Conservation (phyloP, 805 yeast species). For the Suhomyces emberorum region DNA sequence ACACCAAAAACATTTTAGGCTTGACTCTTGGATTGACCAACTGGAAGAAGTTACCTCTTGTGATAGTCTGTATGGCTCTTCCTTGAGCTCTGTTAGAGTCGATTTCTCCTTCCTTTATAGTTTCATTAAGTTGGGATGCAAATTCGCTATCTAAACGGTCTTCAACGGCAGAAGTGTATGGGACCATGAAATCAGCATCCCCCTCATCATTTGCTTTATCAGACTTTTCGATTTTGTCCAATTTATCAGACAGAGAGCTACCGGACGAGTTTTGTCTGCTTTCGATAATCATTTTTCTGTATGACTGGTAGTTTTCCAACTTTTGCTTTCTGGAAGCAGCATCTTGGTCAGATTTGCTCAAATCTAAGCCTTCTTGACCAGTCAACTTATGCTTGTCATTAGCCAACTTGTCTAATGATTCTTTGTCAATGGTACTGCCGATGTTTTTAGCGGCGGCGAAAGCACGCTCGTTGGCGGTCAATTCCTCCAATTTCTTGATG, state of each 20-base stretch:
- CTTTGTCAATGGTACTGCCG: slow-evolving; percentile 35
- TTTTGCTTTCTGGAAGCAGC: slow-evolving; percentile 47
- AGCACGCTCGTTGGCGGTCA: slow-evolving; percentile 58
- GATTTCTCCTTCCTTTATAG: slow-evolving; percentile 52
- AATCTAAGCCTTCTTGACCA: slow-evolving; percentile 43
- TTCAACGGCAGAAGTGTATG: slow-evolving; percentile 66
- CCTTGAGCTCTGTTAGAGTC: slow-evolving; percentile 51
- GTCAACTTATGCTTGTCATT: slow-evolving; percentile 39
- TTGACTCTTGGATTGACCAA: slow-evolving; percentile 41
- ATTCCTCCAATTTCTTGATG: slow-evolving; percentile 50
- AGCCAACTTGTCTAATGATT: slow-evolving; percentile 28
- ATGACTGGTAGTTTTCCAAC: slow-evolving; percentile 54
- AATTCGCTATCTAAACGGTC: slow-evolving; percentile 60
- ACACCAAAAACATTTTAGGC: slow-evolving; percentile 65
- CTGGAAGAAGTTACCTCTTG: slow-evolving; percentile 64
- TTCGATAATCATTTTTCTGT: slow-evolving; percentile 57
- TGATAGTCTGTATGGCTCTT: slow-evolving; percentile 65
- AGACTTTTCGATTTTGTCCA: not conserved
- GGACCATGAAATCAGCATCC: slow-evolving; percentile 42
- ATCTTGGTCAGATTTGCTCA: slow-evolving; percentile 44
- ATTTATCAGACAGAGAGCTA: not conserved
- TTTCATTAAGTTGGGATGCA: slow-evolving; percentile 52
- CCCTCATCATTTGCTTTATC: slow-evolving; percentile 2
- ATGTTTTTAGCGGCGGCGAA: slow-evolving; percentile 52
- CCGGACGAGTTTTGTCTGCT: not conserved